These are phyloP conservation scores for Fraxinus platypoda DNA, from an alignment of 305 asterid species.

Conservation along the genomic window DNA sequence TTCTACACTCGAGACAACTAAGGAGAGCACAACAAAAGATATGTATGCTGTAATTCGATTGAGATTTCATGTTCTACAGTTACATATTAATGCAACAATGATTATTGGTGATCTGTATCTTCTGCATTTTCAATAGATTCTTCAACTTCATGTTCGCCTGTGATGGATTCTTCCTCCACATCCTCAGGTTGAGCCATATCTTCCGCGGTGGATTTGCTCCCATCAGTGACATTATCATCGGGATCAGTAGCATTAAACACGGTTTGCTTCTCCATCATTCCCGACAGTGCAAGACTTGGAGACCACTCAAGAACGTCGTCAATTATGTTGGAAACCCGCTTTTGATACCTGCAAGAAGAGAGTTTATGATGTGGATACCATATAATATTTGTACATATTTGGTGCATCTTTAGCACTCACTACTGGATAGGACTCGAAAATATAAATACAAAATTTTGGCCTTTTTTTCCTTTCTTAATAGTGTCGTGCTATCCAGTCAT, in stretches of 20 bases:
- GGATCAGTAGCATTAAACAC: conserved; percentile 56
- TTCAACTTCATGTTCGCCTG: conserved; percentile 36
- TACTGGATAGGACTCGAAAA: background rate
- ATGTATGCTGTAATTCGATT: conserved; percentile 16
- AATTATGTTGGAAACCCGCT: conserved; percentile 88
- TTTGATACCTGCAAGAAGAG: conserved; percentile 72
- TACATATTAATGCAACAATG: conserved; percentile 20
- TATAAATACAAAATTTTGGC: background rate
- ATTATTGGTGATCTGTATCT: conserved; percentile 32
- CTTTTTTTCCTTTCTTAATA: background rate
- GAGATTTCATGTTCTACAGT: conserved; percentile 24
- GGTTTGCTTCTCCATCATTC: conserved; percentile 85
- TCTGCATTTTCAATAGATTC: conserved; percentile 30
- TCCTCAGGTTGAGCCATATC: conserved; percentile 26
- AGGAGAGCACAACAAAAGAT: conserved; percentile 11
- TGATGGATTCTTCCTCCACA: conserved; percentile 31
- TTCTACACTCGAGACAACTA: conserved; percentile 26
- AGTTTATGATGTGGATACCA: background rate
- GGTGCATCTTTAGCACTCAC: background rate
- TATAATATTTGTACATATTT: background rate
- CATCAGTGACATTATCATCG: conserved; percentile 39
- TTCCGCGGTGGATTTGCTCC: conserved; percentile 29
- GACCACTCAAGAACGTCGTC: conserved; percentile 99
- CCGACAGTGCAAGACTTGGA: conserved; percentile 88
- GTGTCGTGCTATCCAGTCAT: background rate